Evolutionary conservation across 108 stramenopile genomes (phyloP).

Genomic region (Epipyxis sp.): DNA sequence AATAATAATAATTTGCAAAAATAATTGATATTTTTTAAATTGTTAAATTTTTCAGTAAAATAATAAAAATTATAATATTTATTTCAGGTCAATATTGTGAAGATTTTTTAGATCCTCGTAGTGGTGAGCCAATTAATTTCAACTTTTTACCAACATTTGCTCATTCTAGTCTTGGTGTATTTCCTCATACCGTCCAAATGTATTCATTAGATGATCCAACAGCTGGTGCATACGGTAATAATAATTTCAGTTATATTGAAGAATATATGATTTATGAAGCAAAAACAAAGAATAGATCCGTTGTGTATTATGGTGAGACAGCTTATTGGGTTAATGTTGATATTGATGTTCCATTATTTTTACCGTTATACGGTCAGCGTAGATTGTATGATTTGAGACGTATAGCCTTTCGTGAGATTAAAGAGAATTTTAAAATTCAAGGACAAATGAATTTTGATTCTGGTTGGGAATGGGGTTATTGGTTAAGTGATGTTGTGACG

Average conservation of each 20-base stretch:
- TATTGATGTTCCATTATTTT: conserved; percentile 40
- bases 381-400: conserved; percentile 23
- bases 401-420: not conserved
- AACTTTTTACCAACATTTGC: conserved; percentile 39
- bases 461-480: conserved; percentile 49
- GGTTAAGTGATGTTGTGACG: conserved; percentile 32
- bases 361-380: conserved; percentile 41
- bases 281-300: conserved; percentile 2
- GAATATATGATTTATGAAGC: conserved; percentile 34
- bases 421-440: conserved; percentile 10
- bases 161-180: conserved; percentile 24
- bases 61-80: too few species aligned
- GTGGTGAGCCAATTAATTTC: conserved; percentile 24
- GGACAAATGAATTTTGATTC: conserved; percentile 46
- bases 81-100: conserved; percentile 30
- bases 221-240: conserved; percentile 38
- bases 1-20: too few species aligned
- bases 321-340: conserved; percentile 43
- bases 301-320: conserved; percentile 40
- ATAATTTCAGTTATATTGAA: conserved; percentile 33
- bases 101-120: conserved; percentile 35
- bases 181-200: conserved; percentile 47
- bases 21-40: conserved; percentile 12
- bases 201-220: conserved; percentile 40
- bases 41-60: too few species aligned